Evolutionary conservation across 23 red algal species (phyloP).

Genomic region (Porphyridium purpureum): DNA sequence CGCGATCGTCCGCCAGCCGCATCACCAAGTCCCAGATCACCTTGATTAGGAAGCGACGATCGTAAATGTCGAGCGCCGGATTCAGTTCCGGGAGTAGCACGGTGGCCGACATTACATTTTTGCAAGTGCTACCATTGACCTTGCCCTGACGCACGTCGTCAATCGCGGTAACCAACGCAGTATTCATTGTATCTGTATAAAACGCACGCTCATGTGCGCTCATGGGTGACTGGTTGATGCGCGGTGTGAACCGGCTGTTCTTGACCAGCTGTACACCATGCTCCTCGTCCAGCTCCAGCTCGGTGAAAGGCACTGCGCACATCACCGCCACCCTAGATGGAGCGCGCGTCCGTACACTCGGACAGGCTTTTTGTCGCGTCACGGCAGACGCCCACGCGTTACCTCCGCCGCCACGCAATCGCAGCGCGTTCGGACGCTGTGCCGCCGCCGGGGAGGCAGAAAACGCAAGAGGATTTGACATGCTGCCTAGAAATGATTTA

Average conservation of each 20-base stretch:
- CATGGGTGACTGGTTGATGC: background rate
- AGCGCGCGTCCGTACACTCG: too few relatives aligned
- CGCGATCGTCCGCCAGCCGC: background rate
- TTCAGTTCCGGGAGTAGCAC: conserved; percentile 69
- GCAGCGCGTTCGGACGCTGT: too few relatives aligned
- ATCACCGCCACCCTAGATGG: too few relatives aligned
- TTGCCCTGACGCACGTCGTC: background rate
- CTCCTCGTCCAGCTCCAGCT: too few relatives aligned
- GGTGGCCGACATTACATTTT: conserved; percentile 10
- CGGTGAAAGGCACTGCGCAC: too few relatives aligned
- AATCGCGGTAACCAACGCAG: background rate
- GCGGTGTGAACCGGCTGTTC: background rate
- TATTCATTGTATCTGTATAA: background rate
- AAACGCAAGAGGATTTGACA: too few relatives aligned
- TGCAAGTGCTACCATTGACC: background rate
- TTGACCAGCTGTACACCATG: background rate
- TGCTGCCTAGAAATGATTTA: too few relatives aligned
- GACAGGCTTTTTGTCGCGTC: too few relatives aligned
- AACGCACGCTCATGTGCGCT: background rate
- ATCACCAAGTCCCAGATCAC: conserved; percentile 35
- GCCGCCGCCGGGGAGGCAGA: too few relatives aligned
- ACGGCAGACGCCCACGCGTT: too few relatives aligned
- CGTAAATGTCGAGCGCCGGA: conserved; percentile 63
- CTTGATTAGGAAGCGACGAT: conserved; percentile 64
- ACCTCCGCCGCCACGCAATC: too few relatives aligned